phyloP scores from a whole-genome alignment of 1,284 basidiomycete genomes.

The Cryptococcus wingfieldii region DNA sequence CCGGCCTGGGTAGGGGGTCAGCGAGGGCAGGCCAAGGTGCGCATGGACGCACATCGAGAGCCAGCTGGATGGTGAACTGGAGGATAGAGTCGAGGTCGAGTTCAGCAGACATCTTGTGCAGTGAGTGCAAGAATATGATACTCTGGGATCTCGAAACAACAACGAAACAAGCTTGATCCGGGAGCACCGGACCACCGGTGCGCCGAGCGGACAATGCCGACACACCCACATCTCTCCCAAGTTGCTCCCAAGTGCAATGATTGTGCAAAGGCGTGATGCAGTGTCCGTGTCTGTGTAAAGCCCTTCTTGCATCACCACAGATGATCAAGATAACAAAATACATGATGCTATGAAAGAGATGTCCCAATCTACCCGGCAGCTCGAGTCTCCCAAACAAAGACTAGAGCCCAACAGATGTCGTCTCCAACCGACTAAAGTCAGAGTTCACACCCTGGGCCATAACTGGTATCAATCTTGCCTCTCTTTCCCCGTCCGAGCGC shows the following conservation, averaged over 20 bases:
- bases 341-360: not conserved
- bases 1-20: constrained; percentile 43
- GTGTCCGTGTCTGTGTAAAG: no score
- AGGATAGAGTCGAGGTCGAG: constrained; percentile 64
- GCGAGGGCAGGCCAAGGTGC: not conserved
- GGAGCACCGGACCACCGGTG: no score
- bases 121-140: not conserved
- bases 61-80: constrained; percentile 67
- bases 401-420: constrained; percentile 2
- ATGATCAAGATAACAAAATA: not conserved
- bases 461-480: constrained; percentile 30
- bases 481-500: constrained; percentile 46
- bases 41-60: constrained; percentile 47
- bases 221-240: no score
- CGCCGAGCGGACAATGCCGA: no score
- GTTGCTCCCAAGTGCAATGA: no score
- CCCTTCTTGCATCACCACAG: not conserved
- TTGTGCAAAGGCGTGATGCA: no score
- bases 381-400: not conserved
- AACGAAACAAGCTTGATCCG: no score
- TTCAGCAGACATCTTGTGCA: constrained; percentile 20
- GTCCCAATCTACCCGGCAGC: constrained; percentile 6
- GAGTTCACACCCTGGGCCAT: constrained; percentile 6
- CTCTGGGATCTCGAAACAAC: no score
- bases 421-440: constrained; percentile 23